Percentiles rank a stretch among this genome's conserved stretches.
These are phyloP conservation scores for Geotrichum histeridarum DNA, from an alignment of 1,139 yeast genomes.

Conservation along the genomic window DNA sequence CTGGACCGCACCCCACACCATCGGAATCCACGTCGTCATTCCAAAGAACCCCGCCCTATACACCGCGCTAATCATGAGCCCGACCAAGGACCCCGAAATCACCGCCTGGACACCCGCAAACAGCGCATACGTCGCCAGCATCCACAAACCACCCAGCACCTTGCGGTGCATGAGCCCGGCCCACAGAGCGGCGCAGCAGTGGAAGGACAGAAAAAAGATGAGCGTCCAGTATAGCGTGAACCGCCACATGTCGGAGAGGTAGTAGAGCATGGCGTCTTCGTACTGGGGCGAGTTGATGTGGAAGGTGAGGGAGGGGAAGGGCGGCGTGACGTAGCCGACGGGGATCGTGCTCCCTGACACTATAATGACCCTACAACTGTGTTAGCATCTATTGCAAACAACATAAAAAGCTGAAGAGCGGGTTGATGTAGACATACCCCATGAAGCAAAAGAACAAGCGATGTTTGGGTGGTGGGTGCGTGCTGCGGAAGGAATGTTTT, in stretches of 20 bases:
- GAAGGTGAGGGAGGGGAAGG: slow-evolving; percentile 77
- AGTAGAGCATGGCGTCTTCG: slow-evolving; percentile 58
- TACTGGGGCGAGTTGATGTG: slow-evolving; percentile 48
- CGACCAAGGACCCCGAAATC: slow-evolving; percentile 67
- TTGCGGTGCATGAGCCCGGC: slow-evolving; percentile 53
- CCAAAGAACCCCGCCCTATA: slow-evolving; percentile 65
- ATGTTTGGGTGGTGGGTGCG: too few relatives aligned
- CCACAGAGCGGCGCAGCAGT: slow-evolving; percentile 57
- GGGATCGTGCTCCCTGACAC: slow-evolving; percentile 45
- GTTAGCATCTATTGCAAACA: too few relatives aligned
- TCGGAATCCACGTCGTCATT: slow-evolving; percentile 93
- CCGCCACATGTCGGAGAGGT: slow-evolving; percentile 70
- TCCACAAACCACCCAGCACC: slow-evolving; percentile 40
- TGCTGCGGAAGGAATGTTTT: too few relatives aligned
- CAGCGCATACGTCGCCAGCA: slow-evolving; percentile 37
- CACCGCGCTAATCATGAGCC: slow-evolving; percentile 60
- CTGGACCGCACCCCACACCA: slow-evolving; percentile 68
- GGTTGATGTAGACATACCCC: too few relatives aligned
- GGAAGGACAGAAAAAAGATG: slow-evolving; percentile 56
- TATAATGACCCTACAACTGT: background rate
- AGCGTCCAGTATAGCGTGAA: slow-evolving; percentile 81
- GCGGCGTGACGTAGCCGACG: slow-evolving; percentile 73
- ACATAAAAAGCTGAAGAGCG: too few relatives aligned
- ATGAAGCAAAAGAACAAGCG: too few relatives aligned
- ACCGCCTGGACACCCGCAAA: slow-evolving; percentile 63